Evolutionary conservation across 2,329 filamentous ascomycete genomes (phyloP).

Genomic region (Ilyonectria mors-panacis): DNA sequence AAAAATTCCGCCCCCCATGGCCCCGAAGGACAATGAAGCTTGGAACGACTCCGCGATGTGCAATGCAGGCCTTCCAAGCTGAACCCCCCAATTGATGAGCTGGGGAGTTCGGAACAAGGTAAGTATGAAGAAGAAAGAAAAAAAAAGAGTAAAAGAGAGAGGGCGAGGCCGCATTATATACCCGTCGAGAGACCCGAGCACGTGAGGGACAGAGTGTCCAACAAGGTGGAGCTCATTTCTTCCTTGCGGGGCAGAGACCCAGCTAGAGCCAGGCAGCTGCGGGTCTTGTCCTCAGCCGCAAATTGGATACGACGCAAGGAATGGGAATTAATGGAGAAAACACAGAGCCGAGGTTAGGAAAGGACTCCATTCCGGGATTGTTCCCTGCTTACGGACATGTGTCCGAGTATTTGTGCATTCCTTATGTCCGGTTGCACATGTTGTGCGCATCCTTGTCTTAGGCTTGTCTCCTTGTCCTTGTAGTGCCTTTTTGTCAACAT

Average conservation of each 20-base stretch:
- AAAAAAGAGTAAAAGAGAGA: conserved; percentile 45
- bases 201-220: not conserved
- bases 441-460: too few species aligned
- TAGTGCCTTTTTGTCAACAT: too few species aligned
- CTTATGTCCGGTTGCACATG: too few species aligned
- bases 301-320: not conserved
- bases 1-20: conserved; percentile 69
- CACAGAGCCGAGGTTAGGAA: not conserved
- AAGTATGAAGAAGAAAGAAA: conserved; percentile 66
- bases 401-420: too few species aligned
- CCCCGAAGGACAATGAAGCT: conserved; percentile 68
- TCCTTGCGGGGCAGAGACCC: not conserved
- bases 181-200: not conserved
- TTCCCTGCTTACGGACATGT: too few species aligned
- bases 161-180: conserved; percentile 46
- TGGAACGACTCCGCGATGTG: conserved; percentile 67
- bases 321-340: not conserved
- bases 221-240: not conserved
- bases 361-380: too few species aligned
- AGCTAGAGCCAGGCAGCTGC: not conserved
- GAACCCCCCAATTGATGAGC: conserved; percentile 62
- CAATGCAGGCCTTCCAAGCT: conserved; percentile 68
- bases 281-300: not conserved
- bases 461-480: too few species aligned
- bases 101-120: conserved; percentile 62